These are phyloP conservation scores for Populus pruinosa DNA, from an alignment of 345 rosid genomes.

Conservation along the genomic window DNA sequence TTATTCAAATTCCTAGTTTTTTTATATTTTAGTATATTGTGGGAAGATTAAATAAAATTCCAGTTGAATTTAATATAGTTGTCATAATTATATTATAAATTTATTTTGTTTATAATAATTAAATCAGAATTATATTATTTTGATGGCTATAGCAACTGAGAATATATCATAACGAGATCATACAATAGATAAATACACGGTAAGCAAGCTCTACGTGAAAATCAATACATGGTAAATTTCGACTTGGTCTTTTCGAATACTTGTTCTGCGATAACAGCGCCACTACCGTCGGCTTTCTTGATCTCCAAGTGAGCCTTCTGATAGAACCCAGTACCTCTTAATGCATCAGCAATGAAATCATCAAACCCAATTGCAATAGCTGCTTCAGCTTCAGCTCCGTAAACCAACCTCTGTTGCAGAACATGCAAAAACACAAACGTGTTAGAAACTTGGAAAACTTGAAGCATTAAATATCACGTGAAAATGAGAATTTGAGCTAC, in stretches of 20 bases:
- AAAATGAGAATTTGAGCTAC: not conserved
- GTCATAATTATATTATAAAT: fast-evolving
- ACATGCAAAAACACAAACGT: not conserved
- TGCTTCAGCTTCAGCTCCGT: slow-evolving; percentile 84
- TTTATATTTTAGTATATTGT: no score
- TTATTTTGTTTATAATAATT: no score
- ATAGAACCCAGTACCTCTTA: slow-evolving; percentile 62
- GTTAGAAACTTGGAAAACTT: not conserved
- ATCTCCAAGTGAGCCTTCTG: slow-evolving; percentile 77
- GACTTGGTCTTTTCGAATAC: slow-evolving; percentile 84
- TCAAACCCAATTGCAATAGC: slow-evolving; percentile 86
- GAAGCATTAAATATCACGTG: not conserved
- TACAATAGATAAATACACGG: not conserved
- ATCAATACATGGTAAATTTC: slow-evolving; percentile 68
- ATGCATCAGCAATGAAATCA: slow-evolving; percentile 70
- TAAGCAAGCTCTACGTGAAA: not conserved
- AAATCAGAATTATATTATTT: no score
- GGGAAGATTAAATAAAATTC: no score
- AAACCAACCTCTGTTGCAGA: slow-evolving; percentile 56
- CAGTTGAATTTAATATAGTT: no score
- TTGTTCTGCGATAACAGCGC: slow-evolving; percentile 76
- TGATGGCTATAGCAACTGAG: fast-evolving
- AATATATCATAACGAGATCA: not conserved
- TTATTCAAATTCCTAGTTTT: fast-evolving
- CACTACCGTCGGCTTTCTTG: slow-evolving; percentile 66